Base-by-base conservation (phyloP, 441 rosid species). In the Adansonia rubrostipa region DNA sequence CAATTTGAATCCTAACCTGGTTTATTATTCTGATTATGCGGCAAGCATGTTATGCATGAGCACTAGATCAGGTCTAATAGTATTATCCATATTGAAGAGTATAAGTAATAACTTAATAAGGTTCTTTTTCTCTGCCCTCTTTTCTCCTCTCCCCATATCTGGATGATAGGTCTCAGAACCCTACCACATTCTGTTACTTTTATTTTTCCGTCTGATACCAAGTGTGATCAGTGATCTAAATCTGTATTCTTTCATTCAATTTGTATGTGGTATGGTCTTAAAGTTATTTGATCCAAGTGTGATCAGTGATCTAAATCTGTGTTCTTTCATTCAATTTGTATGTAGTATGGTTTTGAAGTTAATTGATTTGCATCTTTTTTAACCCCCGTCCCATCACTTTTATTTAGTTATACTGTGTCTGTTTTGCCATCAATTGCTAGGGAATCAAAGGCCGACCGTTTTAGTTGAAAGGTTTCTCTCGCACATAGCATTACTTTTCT, bases 1-100 rank as follows among this genome's bases (percentile, higher is more conserved):
- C 33, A 45, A 45, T 20, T 68, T 14, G 47, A 67, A 45, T 67
- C 36, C 54, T 19, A 45, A 20, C 72, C n/a, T 45, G 72, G 54
- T 68, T 68, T 20, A 4, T 67, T 17, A 19, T 19, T 44, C 72
- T 67, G 33, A 67, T 19, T 4, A 17, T 68, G 56, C 5, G 17
- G 54, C 72, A 68, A 45, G 36, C 36, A 45, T 45, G 56, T 47
- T 68, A 47, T 68, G 72, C 28, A 68, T 68, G 72, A 68, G 54
- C 56, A 20, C 54, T 48, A 20, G 9, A 4, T 44, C n/a, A 17
- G 50, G 10, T 61, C 71, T 9, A 67, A 44, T 67, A 19, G 19
- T 67, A 9, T 48, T 17, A 67, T 67, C 11, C 9, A 19, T 17
- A 10, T 44, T 45, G 9, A 19, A 45, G 14, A 5, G 53, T 19